Evolutionary conservation across 768 basidiomycete species (phyloP).

Genomic region (Tulasnella sp.): DNA sequence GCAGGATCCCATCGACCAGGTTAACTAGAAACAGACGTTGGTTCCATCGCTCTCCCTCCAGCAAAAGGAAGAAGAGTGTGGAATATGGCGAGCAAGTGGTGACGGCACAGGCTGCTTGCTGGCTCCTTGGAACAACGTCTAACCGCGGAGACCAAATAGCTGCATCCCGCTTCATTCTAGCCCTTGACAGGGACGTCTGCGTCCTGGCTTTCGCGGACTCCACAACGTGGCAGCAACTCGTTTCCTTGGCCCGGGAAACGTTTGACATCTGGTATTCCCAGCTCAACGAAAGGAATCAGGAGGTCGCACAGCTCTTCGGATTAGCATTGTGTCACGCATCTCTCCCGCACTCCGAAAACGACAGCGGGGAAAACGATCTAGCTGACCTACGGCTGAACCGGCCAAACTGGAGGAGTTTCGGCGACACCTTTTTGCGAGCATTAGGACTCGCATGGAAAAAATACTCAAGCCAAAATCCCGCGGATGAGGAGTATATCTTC

Average conservation of each 20-base stretch:
- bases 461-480: neutral
- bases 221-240: neutral
- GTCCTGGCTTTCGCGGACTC: neutral
- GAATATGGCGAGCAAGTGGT: neutral
- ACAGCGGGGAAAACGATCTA: neutral
- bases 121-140: neutral
- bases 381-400: neutral
- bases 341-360: neutral
- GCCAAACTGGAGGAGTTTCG: neutral
- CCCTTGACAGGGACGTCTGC: neutral
- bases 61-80: neutral
- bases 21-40: too few species aligned
- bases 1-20: too few species aligned
- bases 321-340: neutral
- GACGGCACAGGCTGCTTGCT: neutral
- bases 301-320: neutral
- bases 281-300: neutral
- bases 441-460: neutral
- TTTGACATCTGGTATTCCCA: neutral
- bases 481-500: neutral
- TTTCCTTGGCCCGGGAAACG: neutral
- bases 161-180: neutral
- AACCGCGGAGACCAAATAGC: conserved; percentile 2
- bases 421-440: neutral
- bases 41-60: too few species aligned